Evolutionary conservation across 306 rosid species (phyloP).

Genomic region (Medicago ruthenica): DNA sequence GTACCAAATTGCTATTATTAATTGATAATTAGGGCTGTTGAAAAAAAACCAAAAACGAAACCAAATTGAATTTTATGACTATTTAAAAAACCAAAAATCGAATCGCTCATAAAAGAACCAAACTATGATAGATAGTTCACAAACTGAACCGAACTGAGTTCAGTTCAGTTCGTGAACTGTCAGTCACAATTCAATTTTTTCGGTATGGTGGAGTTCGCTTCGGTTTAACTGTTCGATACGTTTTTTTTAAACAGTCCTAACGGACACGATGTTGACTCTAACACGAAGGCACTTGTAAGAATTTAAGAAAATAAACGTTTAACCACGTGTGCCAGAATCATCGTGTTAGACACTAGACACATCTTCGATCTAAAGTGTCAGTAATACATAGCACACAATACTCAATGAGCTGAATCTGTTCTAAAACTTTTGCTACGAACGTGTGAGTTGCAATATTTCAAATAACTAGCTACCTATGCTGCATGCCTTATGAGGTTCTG

Average conservation of each 20-base stretch:
- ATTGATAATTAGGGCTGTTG: too few species aligned
- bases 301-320: neutral
- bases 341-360: neutral
- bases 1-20: too few species aligned
- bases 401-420: constrained; percentile 21
- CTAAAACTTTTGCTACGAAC: constrained; percentile 14
- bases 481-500: neutral
- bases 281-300: neutral
- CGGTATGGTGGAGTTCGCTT: neutral
- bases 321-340: neutral
- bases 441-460: neutral
- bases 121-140: neutral
- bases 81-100: neutral
- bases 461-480: neutral
- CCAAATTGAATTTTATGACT: neutral
- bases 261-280: neutral
- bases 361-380: neutral
- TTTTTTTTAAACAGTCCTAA: neutral
- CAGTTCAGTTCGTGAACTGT: neutral
- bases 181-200: neutral
- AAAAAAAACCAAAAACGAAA: too few species aligned
- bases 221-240: neutral
- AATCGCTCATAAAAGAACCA: neutral
- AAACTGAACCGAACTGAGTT: neutral
- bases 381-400: neutral